These are phyloP conservation scores for Prunella vulgaris DNA, from an alignment of 257 asterid species.

Conservation along the genomic window DNA sequence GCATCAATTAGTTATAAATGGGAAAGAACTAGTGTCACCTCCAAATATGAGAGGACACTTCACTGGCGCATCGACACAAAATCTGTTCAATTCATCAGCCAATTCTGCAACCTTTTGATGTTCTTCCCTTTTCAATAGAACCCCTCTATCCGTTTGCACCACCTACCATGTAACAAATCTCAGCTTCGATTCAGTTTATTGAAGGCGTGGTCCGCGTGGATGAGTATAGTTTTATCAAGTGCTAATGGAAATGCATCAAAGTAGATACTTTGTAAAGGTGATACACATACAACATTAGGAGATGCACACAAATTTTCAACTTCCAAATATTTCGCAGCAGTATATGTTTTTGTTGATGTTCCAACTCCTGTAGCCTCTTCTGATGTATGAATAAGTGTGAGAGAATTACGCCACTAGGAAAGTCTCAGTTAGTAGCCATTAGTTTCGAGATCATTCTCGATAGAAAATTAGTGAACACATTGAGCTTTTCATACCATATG, in stretches of 20 bases:
- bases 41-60: slow-evolving; percentile 90
- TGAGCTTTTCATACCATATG: not conserved
- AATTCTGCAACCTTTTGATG: slow-evolving; percentile 66
- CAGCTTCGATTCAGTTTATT: not conserved
- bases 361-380: not conserved
- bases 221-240: not conserved
- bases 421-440: not conserved
- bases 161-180: slow-evolving; percentile 38
- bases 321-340: not conserved
- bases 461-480: not conserved
- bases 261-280: not conserved
- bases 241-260: not conserved
- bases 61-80: slow-evolving; percentile 71
- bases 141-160: slow-evolving; percentile 70
- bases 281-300: not conserved
- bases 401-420: not conserved
- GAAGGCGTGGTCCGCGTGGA: not conserved
- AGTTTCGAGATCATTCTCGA: not conserved
- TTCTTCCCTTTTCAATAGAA: slow-evolving; percentile 45
- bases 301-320: not conserved
- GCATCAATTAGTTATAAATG: not conserved
- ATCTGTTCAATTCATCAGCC: slow-evolving; percentile 53
- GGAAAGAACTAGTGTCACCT: slow-evolving; percentile 34
- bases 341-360: not conserved
- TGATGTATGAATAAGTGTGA: not conserved